Evolutionary conservation across 1,284 basidiomycete species (phyloP).

Genomic region (Cryptococcus sp.): DNA sequence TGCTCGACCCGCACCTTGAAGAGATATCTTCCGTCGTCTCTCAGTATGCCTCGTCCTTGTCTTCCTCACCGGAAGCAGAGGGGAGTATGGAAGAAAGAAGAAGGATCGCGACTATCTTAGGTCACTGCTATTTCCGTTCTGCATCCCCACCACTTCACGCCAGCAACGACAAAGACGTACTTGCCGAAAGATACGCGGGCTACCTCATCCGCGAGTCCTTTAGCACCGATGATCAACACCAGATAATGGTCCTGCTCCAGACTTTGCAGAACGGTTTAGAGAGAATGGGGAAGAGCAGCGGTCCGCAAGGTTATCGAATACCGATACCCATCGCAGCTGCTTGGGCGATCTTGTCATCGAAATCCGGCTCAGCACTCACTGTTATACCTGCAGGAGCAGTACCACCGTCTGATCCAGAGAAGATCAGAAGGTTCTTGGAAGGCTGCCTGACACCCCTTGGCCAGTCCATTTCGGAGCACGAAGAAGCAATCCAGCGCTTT

Average conservation of each 20-base stretch:
- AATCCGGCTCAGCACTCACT: too few relatives aligned
- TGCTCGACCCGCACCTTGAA: conserved; percentile 8
- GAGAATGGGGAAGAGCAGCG: too few relatives aligned
- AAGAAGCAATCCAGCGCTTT: neutral
- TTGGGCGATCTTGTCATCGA: too few relatives aligned
- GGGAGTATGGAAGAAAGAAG: conserved; percentile 3
- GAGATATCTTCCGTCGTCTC: neutral
- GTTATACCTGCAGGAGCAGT: too few relatives aligned
- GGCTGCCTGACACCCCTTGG: neutral
- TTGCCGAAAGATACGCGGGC: conserved; percentile 3
- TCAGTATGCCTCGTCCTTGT: neutral
- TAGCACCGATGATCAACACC: too few relatives aligned
- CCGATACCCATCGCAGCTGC: too few relatives aligned
- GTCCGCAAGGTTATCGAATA: too few relatives aligned
- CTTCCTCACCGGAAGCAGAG: too few relatives aligned
- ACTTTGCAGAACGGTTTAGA: too few relatives aligned
- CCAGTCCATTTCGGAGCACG: neutral
- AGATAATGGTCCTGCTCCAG: too few relatives aligned
- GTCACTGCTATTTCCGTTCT: conserved; percentile 9
- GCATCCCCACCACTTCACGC: neutral
- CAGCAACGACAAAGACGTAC: neutral
- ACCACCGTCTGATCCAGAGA: too few relatives aligned
- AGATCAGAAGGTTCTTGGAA: too few relatives aligned
- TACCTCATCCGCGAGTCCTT: conserved; percentile 4
- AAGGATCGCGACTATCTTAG: conserved; percentile 11